phyloP scores from a whole-genome alignment of 352 stramenopile genomes.

The Phytophthora macrochlamydospora region DNA sequence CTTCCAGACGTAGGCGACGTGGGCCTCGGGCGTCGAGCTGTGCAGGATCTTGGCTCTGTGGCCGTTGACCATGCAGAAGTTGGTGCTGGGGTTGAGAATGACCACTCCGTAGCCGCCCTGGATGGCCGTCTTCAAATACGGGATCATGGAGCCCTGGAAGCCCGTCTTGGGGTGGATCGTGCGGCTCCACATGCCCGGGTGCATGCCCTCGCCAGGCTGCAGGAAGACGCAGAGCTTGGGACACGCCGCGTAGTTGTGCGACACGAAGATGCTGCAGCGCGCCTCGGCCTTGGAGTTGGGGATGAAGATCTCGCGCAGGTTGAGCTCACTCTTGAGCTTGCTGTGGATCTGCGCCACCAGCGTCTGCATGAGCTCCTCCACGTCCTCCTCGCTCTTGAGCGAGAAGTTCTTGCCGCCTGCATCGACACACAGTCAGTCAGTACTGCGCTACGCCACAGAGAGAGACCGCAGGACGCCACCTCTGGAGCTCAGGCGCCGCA shows the following conservation, averaged over 20 bases:
- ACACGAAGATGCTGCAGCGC: conserved; percentile 88
- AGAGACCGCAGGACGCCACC: conserved; percentile 18
- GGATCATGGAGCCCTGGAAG: conserved; percentile 88
- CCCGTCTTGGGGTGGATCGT: conserved; percentile 80
- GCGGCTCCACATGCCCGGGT: conserved; percentile 76
- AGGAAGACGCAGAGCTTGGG: conserved; percentile 85
- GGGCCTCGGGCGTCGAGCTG: conserved; percentile 74
- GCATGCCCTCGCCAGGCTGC: conserved; percentile 69
- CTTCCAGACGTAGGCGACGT: conserved; percentile 87
- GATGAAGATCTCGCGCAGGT: conserved; percentile 87
- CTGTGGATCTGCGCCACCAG: conserved; percentile 84
- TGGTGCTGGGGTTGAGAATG: conserved; percentile 85
- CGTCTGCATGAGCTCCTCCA: conserved; percentile 87
- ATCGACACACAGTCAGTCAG: not conserved
- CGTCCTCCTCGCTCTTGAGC: conserved; percentile 82
- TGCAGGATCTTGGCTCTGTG: conserved; percentile 85
- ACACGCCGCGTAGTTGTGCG: conserved; percentile 79
- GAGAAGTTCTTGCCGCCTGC: conserved; percentile 74
- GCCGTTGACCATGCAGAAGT: conserved; percentile 78
- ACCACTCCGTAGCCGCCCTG: conserved; percentile 85
- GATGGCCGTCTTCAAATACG: conserved; percentile 86
- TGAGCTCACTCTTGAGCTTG: conserved; percentile 87
- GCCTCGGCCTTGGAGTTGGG: conserved; percentile 88
- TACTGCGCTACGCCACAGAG: too few relatives aligned
- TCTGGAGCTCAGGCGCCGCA: conserved; percentile 65